Percentiles rank a stretch among this genome's conserved stretches.
Conservation (phyloP, 2,329 filamentous ascomycete species). For the Chaetomiaceae sp. region DNA sequence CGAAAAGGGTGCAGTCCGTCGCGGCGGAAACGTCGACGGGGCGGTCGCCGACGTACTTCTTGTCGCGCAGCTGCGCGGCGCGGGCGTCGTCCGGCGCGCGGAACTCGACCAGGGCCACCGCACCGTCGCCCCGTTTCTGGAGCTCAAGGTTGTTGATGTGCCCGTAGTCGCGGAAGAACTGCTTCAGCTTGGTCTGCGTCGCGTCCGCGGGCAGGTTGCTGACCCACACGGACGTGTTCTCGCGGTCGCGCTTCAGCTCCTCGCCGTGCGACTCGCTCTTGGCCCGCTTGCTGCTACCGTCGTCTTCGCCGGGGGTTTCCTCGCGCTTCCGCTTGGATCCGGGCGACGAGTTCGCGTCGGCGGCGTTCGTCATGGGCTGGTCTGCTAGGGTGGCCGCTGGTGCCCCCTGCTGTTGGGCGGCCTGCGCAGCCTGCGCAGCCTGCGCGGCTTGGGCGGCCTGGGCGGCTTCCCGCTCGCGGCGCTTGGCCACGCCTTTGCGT, state of each 20-base stretch:
- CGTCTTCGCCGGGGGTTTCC: conserved; percentile 42
- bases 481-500: conserved; percentile 55
- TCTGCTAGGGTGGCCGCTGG: conserved; percentile 26
- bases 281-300: conserved; percentile 59
- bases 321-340: conserved; percentile 70
- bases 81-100: conserved; percentile 71
- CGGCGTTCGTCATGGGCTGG: conserved; percentile 20
- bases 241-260: conserved; percentile 72
- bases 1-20: conserved; percentile 73
- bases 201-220: conserved; percentile 66
- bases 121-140: conserved; percentile 51
- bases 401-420: conserved; percentile 20
- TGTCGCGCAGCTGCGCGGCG: conserved; percentile 73
- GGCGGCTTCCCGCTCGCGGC: conserved; percentile 62
- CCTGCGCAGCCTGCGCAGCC: conserved; percentile 35
- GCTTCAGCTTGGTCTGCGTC: conserved; percentile 66
- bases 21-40: conserved; percentile 70
- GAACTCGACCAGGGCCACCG: conserved; percentile 80
- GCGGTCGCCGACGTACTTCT: conserved; percentile 68
- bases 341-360: conserved; percentile 30
- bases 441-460: conserved; percentile 34
- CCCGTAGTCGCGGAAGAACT: conserved; percentile 90
- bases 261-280: conserved; percentile 39
- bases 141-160: conserved; percentile 72
- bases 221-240: conserved; percentile 81